Conservation (phyloP, 148 eudicot genomes). For the Heliamphora exappendiculata region DNA sequence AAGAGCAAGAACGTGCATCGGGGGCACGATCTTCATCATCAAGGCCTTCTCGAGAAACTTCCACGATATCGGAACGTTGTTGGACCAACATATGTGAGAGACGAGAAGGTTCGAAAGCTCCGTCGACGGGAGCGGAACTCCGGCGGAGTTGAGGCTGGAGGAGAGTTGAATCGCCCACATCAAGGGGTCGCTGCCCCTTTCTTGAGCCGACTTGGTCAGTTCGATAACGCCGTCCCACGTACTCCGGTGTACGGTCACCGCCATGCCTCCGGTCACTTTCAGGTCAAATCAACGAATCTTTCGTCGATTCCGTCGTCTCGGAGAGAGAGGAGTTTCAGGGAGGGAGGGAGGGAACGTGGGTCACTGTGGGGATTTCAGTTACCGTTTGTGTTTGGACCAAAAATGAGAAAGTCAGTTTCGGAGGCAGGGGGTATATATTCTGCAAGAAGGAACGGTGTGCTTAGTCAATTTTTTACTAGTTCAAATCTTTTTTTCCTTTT, state of each 20-base stretch:
- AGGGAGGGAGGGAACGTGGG: neutral
- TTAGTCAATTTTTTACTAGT: too few species aligned
- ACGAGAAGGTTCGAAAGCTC: slow-evolving; percentile 47
- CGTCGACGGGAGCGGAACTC: slow-evolving; percentile 42
- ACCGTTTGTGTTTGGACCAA: neutral
- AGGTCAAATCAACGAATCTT: neutral
- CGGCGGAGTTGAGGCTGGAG: slow-evolving; percentile 44
- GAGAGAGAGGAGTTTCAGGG: neutral
- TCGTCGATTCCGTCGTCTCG: neutral
- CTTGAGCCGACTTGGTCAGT: slow-evolving; percentile 47
- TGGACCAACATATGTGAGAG: slow-evolving; percentile 42
- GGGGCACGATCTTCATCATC: slow-evolving; percentile 37
- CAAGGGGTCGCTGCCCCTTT: slow-evolving; percentile 39
- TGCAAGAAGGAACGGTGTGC: neutral
- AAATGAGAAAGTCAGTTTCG: neutral
- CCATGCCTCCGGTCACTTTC: slow-evolving; percentile 9
- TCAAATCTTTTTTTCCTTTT: too few species aligned
- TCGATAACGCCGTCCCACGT: slow-evolving; percentile 44
- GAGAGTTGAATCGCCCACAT: slow-evolving; percentile 61
- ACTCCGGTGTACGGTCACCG: slow-evolving; percentile 11
- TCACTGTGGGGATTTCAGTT: neutral
- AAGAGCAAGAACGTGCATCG: slow-evolving; percentile 47
- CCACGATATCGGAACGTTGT: slow-evolving; percentile 57
- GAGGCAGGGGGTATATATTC: neutral
- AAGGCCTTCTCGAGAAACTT: slow-evolving; percentile 68